A percentile compares a stretch with the other conserved stretches of the same genome.
Evolutionary conservation across 345 rosid species (phyloP).

Genomic region (Nasturtium officinale): DNA sequence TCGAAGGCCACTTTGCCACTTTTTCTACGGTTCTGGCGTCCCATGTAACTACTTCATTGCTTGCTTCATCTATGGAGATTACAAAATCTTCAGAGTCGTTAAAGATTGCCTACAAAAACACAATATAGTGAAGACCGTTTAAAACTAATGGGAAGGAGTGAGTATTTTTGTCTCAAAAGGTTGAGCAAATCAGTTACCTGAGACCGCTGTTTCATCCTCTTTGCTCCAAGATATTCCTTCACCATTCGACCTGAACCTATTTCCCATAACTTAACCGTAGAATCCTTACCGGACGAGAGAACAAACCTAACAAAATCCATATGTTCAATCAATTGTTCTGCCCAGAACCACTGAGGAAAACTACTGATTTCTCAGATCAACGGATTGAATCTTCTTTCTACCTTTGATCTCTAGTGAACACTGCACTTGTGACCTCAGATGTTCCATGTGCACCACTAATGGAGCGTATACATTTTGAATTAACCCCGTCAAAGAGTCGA

Average conservation of each 20-base stretch:
- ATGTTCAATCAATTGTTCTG: conserved; percentile 9
- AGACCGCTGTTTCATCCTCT: conserved; percentile 60
- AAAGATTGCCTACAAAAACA: conserved; percentile 74
- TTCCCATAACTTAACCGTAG: conserved; percentile 80
- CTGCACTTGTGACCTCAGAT: conserved; percentile 70
- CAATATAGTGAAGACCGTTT: neutral
- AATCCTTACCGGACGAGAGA: conserved; percentile 84
- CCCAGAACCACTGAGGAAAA: neutral
- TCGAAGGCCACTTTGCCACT: conserved; percentile 78
- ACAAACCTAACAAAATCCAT: conserved; percentile 58
- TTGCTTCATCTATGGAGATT: conserved; percentile 48
- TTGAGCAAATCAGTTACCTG: conserved; percentile 52
- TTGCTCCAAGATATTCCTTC: conserved; percentile 75
- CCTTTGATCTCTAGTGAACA: conserved; percentile 84
- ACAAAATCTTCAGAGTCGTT: conserved; percentile 84
- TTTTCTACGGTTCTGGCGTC: conserved; percentile 74
- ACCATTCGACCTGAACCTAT: conserved; percentile 74
- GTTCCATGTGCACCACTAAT: conserved; percentile 73
- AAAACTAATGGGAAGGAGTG: conserved; percentile 9
- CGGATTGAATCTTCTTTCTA: conserved; percentile 30
- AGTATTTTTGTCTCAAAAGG: conserved; percentile 1
- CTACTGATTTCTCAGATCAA: neutral
- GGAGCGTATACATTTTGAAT: conserved; percentile 65
- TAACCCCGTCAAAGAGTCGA: conserved; percentile 78
- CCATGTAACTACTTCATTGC: conserved; percentile 71